Percentiles rank a stretch among this genome's conserved stretches.
Conservation (phyloP, 2,329 filamentous ascomycete species). For the Thermomyces lanuginosus region DNA sequence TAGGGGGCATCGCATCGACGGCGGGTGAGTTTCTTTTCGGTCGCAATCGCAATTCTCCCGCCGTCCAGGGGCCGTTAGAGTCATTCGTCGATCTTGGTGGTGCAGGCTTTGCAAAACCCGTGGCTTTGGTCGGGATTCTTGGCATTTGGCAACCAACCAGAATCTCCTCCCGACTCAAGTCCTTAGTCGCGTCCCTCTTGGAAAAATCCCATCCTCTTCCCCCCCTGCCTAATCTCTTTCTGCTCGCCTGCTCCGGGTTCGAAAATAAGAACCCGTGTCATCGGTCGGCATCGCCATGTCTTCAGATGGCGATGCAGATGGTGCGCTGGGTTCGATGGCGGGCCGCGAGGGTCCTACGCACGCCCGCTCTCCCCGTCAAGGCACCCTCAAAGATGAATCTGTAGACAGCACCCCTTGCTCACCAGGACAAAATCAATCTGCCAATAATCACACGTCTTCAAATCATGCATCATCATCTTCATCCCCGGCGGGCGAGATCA, state of each 20-base stretch:
- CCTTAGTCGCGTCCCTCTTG: slow-evolving; percentile 3
- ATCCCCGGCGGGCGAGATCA: slow-evolving; percentile 6
- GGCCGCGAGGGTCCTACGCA: slow-evolving; percentile 1
- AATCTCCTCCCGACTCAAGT: slow-evolving; percentile 4
- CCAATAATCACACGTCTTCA: slow-evolving; percentile 6
- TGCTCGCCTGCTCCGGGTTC: slow-evolving; percentile 2
- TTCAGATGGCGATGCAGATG: slow-evolving; percentile 26
- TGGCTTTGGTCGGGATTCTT: too few species aligned
- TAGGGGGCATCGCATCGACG: too few species aligned
- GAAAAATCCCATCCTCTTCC: slow-evolving; percentile 7
- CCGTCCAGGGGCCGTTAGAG: too few species aligned
- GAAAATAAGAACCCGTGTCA: slow-evolving; percentile 3
- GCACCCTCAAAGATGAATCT: slow-evolving; percentile 3
- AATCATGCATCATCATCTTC: slow-evolving; percentile 4
- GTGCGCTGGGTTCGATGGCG: slow-evolving; percentile 16
- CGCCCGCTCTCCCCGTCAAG: slow-evolving; percentile 4
- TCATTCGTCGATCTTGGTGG: too few species aligned
- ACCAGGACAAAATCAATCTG: slow-evolving; percentile 1
- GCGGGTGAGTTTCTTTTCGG: too few species aligned
- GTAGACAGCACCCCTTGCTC: slow-evolving; percentile 5
- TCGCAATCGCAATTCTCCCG: too few species aligned
- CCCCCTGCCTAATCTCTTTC: slow-evolving; percentile 5
- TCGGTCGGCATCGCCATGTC: slow-evolving; percentile 26
- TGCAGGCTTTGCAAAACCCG: too few species aligned
- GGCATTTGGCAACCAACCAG: slow-evolving; percentile 11